These are phyloP conservation scores for Globomyces pollinis-pini DNA, from an alignment of 192 early-diverging fungal species.

Conservation along the genomic window DNA sequence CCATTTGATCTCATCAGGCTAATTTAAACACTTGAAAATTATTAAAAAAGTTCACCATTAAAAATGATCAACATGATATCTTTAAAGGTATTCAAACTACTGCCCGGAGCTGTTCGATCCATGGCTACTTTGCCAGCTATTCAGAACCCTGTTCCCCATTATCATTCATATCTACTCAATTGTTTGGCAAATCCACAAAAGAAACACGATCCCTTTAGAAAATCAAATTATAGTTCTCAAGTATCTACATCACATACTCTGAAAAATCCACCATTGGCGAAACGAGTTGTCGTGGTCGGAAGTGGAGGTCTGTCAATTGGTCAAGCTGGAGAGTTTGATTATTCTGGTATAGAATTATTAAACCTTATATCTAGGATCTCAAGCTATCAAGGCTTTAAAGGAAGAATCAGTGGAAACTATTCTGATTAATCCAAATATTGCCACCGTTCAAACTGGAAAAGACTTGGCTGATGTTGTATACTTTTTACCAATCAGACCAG, in stretches of 20 bases:
- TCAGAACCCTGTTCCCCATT: background rate
- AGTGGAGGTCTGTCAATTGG: slow-evolving; percentile 92
- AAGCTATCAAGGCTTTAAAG: slow-evolving; percentile 95
- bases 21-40: too few species aligned
- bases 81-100: too few species aligned
- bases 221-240: background rate
- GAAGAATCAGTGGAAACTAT: slow-evolving; percentile 89
- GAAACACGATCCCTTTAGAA: slow-evolving; percentile 11
- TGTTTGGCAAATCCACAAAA: background rate
- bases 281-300: slow-evolving; percentile 89
- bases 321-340: slow-evolving; percentile 98
- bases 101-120: too few species aligned
- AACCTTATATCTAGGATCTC: slow-evolving; percentile 52
- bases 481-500: slow-evolving; percentile 90
- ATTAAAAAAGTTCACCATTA: too few species aligned
- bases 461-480: slow-evolving; percentile 90
- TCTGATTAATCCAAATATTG: slow-evolving; percentile 98
- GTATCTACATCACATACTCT: background rate
- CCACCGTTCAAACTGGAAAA: slow-evolving; percentile 94
- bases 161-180: background rate
- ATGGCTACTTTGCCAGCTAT: slow-evolving; percentile 1
- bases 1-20: too few species aligned
- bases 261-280: slow-evolving; percentile 19
- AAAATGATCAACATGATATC: too few species aligned
- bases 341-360: slow-evolving; percentile 83